Evolutionary conservation across 2,329 filamentous ascomycete genomes (phyloP).

Genomic region (Dothidotthia symphoricarpi): DNA sequence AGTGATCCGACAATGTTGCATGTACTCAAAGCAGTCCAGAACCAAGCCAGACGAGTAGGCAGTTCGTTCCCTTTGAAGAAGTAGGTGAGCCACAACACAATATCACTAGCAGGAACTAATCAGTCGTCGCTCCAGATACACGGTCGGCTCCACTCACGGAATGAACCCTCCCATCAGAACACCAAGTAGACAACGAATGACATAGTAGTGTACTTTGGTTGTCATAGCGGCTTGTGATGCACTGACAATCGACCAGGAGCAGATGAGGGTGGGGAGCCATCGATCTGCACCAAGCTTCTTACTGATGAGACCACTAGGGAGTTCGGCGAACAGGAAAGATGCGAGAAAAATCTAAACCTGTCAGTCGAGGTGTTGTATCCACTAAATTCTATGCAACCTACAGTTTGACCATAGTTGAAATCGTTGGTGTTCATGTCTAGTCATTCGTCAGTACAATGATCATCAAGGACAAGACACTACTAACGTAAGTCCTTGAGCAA

Average conservation of each 20-base stretch:
- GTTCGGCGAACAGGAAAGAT: conserved; percentile 50
- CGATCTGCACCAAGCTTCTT: conserved; percentile 53
- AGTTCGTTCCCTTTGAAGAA: conserved; percentile 45
- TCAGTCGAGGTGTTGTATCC: conserved; percentile 1
- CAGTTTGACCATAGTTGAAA: conserved; percentile 37
- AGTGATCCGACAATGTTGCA: conserved; percentile 41
- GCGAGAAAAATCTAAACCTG: conserved; percentile 31
- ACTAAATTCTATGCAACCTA: conserved; percentile 27
- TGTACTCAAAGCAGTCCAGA: conserved; percentile 44
- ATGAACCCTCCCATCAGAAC: conserved; percentile 38
- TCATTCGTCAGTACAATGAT: conserved; percentile 1
- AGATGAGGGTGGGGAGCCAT: conserved; percentile 41
- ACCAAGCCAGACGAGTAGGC: conserved; percentile 44
- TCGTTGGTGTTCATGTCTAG: conserved; percentile 33
- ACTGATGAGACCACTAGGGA: conserved; percentile 52
- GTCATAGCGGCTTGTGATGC: conserved; percentile 39
- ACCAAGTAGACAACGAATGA: conserved; percentile 43
- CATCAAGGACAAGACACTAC: not conserved
- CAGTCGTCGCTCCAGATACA: conserved; percentile 10
- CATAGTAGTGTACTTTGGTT: conserved; percentile 38
- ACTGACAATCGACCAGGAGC: conserved; percentile 38
- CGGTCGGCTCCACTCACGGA: conserved; percentile 7
- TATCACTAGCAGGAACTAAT: conserved; percentile 37
- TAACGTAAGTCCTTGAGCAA: conserved; percentile 31
- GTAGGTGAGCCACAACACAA: conserved; percentile 45